A percentile compares a stretch with the other conserved stretches of the same genome.
Conservation (phyloP, 208 protist species). For the Acanthamoeba culbertsoni region DNA sequence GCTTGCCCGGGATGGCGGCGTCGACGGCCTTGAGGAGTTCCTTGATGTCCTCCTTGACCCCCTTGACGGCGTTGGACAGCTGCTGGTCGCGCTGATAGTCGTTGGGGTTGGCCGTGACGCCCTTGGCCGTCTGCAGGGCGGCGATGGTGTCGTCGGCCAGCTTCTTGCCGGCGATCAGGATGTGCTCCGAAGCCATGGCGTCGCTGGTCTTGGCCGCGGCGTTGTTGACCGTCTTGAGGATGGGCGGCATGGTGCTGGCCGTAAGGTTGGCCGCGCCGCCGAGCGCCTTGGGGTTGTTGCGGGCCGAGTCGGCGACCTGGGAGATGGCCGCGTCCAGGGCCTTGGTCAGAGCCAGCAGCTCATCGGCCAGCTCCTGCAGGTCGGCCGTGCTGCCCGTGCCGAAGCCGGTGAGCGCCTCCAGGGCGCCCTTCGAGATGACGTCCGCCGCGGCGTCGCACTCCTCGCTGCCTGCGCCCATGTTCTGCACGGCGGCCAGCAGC, state of each 20-base stretch:
- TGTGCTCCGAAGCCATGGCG: neutral
- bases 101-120: slow-evolving; percentile 18
- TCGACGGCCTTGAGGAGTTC: slow-evolving; percentile 57
- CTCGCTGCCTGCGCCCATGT: slow-evolving; percentile 56
- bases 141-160: slow-evolving; percentile 45
- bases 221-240: slow-evolving; percentile 60
- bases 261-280: slow-evolving; percentile 48
- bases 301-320: slow-evolving; percentile 38
- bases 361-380: slow-evolving; percentile 55
- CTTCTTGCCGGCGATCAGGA: slow-evolving; percentile 46
- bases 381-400: slow-evolving; percentile 53
- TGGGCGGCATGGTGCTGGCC: slow-evolving; percentile 54
- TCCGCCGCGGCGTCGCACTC: slow-evolving; percentile 45
- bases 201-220: slow-evolving; percentile 53
- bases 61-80: slow-evolving; percentile 19
- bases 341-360: slow-evolving; percentile 44
- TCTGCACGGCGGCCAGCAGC: slow-evolving; percentile 25
- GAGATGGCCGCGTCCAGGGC: slow-evolving; percentile 27
- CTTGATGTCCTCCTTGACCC: slow-evolving; percentile 46
- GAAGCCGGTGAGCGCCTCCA: slow-evolving; percentile 53
- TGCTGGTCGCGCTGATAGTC: slow-evolving; percentile 44
- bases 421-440: slow-evolving; percentile 30
- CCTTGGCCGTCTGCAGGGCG: slow-evolving; percentile 40
- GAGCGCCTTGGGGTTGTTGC: slow-evolving; percentile 57
- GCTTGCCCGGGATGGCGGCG: slow-evolving; percentile 54